Conservation (phyloP, 1,139 yeast genomes). For the Taphrina wiesneri region DNA sequence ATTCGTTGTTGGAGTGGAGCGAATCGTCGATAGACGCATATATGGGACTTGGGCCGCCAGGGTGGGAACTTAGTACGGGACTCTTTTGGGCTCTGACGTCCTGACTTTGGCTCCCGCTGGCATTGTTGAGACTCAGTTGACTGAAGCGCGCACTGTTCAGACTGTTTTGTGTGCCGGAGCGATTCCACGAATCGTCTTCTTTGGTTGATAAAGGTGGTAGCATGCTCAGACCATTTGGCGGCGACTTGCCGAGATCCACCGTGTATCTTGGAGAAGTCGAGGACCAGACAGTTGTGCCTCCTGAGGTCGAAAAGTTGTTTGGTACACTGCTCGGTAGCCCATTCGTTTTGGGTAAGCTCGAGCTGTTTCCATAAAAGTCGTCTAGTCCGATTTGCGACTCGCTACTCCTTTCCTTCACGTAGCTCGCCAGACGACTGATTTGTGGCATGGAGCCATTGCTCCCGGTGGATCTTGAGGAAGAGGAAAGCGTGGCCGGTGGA, state of each 20-base stretch:
- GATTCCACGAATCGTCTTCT: slow-evolving; percentile 26
- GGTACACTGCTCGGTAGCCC: slow-evolving; percentile 23
- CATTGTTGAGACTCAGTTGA: background rate
- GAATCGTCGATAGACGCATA: slow-evolving; percentile 25
- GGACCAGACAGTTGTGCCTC: slow-evolving; percentile 31
- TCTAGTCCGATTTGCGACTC: slow-evolving; percentile 24
- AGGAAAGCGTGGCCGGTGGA: slow-evolving; percentile 30
- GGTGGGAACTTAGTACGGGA: background rate
- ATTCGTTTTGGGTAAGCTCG: slow-evolving; percentile 12
- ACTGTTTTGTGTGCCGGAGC: slow-evolving; percentile 8
- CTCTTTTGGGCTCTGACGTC: slow-evolving; percentile 12
- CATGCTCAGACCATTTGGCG: slow-evolving; percentile 31
- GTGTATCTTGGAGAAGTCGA: slow-evolving; percentile 25
- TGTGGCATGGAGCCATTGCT: slow-evolving; percentile 32
- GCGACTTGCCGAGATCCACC: slow-evolving; percentile 20
- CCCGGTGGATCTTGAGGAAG: slow-evolving; percentile 25
- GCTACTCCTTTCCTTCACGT: slow-evolving; percentile 29
- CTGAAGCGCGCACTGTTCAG: background rate
- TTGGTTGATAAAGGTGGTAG: slow-evolving; percentile 15
- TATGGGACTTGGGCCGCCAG: background rate
- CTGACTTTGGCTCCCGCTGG: background rate
- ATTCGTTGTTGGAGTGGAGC: background rate
- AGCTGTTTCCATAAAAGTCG: slow-evolving; percentile 13
- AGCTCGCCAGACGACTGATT: slow-evolving; percentile 27
- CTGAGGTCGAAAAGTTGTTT: slow-evolving; percentile 25